These are phyloP conservation scores for Zanthoxylum bungeanum DNA, from an alignment of 345 rosid species.

Conservation along the genomic window DNA sequence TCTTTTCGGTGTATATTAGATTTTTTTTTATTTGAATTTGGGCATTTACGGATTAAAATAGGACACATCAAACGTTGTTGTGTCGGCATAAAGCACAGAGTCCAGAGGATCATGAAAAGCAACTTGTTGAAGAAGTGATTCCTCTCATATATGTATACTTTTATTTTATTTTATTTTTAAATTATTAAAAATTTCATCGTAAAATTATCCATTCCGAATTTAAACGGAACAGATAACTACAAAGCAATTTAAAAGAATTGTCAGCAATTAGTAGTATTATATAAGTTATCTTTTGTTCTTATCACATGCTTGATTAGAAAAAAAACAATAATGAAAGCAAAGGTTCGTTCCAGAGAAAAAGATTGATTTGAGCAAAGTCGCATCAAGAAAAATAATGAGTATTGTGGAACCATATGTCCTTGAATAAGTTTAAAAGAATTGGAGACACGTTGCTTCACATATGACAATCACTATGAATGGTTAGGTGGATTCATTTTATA, in stretches of 20 bases:
- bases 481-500: not conserved
- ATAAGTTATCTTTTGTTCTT: not conserved
- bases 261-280: no score
- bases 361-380: not conserved
- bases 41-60: not conserved
- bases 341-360: not conserved
- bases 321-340: not conserved
- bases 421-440: not conserved
- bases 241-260: no score
- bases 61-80: not conserved
- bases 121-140: not conserved
- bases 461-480: not conserved
- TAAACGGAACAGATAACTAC: no score
- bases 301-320: not conserved
- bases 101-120: not conserved
- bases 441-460: not conserved
- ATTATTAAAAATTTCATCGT: no score
- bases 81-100: not conserved
- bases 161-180: no score
- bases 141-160: no score
- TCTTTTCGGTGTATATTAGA: not conserved
- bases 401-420: not conserved
- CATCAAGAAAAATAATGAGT: not conserved
- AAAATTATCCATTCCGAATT: no score
- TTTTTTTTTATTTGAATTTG: no score